Conservation (phyloP, 163 green algal species). For the Scenedesmus sp. region DNA sequence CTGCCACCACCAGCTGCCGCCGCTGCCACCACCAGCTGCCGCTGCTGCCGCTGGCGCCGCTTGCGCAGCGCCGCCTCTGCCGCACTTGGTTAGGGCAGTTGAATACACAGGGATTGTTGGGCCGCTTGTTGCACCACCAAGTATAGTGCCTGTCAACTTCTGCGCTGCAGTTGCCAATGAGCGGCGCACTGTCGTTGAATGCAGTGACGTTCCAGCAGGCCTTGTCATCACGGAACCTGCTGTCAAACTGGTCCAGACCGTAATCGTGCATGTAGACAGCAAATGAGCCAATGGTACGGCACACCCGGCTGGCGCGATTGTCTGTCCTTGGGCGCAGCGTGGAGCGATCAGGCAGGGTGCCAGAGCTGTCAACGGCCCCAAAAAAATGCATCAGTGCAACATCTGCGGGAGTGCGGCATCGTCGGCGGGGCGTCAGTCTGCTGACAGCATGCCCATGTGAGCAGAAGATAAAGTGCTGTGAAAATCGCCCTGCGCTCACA, state of each 20-base stretch:
- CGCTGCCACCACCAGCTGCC: no score
- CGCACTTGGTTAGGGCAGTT: slow-evolving; percentile 32
- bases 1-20: background rate
- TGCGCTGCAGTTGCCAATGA: background rate
- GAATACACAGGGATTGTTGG: slow-evolving; percentile 41
- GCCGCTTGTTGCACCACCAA: slow-evolving; percentile 41
- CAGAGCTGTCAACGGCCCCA: slow-evolving; percentile 16
- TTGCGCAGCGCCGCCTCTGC: no score
- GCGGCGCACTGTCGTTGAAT: background rate
- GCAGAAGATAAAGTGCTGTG: no score
- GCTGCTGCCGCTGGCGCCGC: no score
- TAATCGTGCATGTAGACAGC: slow-evolving; percentile 44
- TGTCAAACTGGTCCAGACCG: slow-evolving; percentile 34
- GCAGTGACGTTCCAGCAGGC: slow-evolving; percentile 30
- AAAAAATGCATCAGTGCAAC: slow-evolving; percentile 42
- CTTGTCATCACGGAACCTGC: slow-evolving; percentile 17
- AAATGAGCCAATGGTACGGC: slow-evolving; percentile 25
- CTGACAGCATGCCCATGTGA: background rate
- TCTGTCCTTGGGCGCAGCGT: slow-evolving; percentile 1
- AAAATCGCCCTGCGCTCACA: background rate
- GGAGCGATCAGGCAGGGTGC: background rate
- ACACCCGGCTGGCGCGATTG: background rate
- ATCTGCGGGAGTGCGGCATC: background rate
- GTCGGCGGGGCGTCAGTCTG: background rate
- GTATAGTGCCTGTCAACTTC: slow-evolving; percentile 19